Evolutionary conservation across 2,329 filamentous ascomycete genomes (phyloP), one percentile per base, ranked within the genome.

Genomic region (Meredithiella fracta): DNA sequence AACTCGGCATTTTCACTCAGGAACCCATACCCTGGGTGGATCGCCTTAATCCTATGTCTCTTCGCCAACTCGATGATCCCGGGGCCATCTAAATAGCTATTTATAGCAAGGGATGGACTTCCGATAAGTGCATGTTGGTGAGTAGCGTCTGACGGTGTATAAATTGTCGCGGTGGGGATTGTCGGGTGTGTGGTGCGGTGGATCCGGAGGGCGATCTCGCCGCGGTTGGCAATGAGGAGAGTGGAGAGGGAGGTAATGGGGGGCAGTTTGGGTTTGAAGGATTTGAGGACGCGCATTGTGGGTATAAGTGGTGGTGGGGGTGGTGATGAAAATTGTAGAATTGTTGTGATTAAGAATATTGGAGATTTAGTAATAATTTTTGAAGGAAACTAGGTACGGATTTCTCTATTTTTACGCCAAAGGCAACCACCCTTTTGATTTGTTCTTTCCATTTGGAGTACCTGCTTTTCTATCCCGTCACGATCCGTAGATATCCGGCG

Each of bases 21-120:
- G 65, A 94, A 98, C 47, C 92, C 92, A 71, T 98, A 98, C 23
- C 92, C 92, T 0, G 92, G 92, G 68, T 98, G 92, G 62, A 98
- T 83, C 3, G 88, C 91, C 66, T 91, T 80, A 64, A 94, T 96
- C 47, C 85, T 85, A 64, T 91, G 80, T 63, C 85, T 75, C 70
- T 90, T 89, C 14, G 91, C 92, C 58, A 95, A 80, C 26, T 80
- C 77, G 60, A 98, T 91, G 65, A 98, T 97, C 60, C 86, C 82
- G 64, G 94, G 86, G 57, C 90, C 90, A 67, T 98, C 91, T 44
- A 98, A 81, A 67, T 98, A 98, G 54, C 84, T 84, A 15, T 88
- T 80, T 6, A 51, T 94, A 79, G 50, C 29, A 20, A 52, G n/a
- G 25, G 90, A 83, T 66, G 86, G 86, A 1, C 86, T 85, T 25